Conservation (phyloP, 2,329 filamentous ascomycete genomes). For the Botrytis fragariae region DNA sequence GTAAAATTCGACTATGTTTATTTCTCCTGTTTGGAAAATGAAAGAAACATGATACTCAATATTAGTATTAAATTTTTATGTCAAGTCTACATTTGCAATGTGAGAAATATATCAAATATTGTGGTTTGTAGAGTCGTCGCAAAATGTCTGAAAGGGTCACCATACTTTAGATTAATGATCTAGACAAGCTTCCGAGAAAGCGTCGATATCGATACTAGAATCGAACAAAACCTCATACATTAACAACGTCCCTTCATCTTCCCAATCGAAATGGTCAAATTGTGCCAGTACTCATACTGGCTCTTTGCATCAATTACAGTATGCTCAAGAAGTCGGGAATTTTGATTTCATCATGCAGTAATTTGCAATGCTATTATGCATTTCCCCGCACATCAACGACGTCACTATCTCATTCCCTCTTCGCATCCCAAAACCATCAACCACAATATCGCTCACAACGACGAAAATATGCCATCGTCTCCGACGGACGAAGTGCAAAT, state of each 20-base stretch:
- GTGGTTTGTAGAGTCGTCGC: not conserved
- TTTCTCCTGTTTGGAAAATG: too few species aligned
- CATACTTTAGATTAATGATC: constrained; percentile 1
- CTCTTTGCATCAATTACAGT: constrained; percentile 9
- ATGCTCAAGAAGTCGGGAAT: constrained; percentile 48
- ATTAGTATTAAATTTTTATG: too few species aligned
- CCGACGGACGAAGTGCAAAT: constrained; percentile 40
- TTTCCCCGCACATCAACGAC: constrained; percentile 38
- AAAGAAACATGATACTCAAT: too few species aligned
- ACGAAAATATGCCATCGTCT: constrained; percentile 41
- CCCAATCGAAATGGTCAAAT: not conserved
- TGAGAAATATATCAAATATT: not conserved
- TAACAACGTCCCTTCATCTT: not conserved
- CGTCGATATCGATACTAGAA: not conserved
- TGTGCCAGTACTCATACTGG: constrained; percentile 4
- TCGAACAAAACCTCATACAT: not conserved
- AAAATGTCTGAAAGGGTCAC: too few species aligned
- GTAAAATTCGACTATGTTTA: not conserved
- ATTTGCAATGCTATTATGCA: constrained; percentile 36
- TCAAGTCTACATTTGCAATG: not conserved
- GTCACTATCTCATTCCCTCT: constrained; percentile 30
- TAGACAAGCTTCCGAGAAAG: constrained; percentile 5
- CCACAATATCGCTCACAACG: constrained; percentile 26
- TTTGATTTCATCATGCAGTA: constrained; percentile 41
- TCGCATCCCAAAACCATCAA: not conserved